Evolutionary conservation across 306 rosid species (phyloP).

Genomic region (Cicer chorassanicum): DNA sequence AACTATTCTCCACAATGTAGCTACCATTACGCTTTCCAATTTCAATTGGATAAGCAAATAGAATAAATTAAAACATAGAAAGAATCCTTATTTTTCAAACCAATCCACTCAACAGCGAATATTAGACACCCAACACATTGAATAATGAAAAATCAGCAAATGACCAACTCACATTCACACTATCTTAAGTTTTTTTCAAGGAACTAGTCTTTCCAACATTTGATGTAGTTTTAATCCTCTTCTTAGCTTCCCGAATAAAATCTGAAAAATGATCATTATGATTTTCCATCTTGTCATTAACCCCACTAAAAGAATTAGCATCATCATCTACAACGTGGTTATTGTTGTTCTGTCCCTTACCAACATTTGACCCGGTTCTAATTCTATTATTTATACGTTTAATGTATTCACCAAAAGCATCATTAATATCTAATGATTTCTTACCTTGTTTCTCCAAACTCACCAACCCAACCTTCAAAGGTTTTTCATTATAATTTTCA

Average conservation of each 20-base stretch:
- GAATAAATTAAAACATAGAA: background rate
- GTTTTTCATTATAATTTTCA: slow-evolving; percentile 1
- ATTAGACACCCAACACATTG: slow-evolving; percentile 9
- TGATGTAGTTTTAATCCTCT: slow-evolving; percentile 50
- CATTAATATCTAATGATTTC: slow-evolving; percentile 44
- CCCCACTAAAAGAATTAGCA: background rate
- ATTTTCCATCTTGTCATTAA: slow-evolving; percentile 25
- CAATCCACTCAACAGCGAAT: slow-evolving; percentile 26
- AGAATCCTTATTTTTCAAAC: slow-evolving; percentile 37
- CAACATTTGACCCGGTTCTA: slow-evolving; percentile 43
- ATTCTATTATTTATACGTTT: slow-evolving; percentile 32
- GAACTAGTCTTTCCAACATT: slow-evolving; percentile 46
- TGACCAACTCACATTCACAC: slow-evolving; percentile 1
- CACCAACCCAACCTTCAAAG: slow-evolving; percentile 31
- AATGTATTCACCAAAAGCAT: slow-evolving; percentile 47
- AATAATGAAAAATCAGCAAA: background rate
- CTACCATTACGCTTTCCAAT: background rate
- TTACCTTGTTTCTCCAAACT: slow-evolving; percentile 35
- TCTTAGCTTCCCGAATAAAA: slow-evolving; percentile 48
- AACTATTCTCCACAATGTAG: slow-evolving; percentile 10
- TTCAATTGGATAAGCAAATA: slow-evolving; percentile 1
- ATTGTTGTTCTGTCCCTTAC: slow-evolving; percentile 28
- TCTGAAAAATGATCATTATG: slow-evolving; percentile 55
- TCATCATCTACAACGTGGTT: slow-evolving; percentile 24
- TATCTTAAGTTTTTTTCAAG: slow-evolving; percentile 46